phyloP scores from a whole-genome alignment of 2,329 filamentous ascomycete species.

The Ophiocordyceps camponoti-saundersi region DNA sequence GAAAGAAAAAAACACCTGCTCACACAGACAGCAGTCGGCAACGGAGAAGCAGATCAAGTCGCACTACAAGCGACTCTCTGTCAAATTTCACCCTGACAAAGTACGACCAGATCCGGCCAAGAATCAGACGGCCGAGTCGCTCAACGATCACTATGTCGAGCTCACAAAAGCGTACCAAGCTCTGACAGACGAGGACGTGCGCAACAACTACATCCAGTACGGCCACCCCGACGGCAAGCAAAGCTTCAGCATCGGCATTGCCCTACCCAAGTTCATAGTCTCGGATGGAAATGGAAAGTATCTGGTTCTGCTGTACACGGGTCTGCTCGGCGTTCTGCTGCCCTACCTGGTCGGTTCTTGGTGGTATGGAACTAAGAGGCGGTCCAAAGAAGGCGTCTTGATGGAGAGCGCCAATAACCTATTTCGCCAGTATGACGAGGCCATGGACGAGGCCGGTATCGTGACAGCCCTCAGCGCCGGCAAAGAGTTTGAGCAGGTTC shows the following conservation, averaged over 20 bases:
- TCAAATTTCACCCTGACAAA: conserved; percentile 89
- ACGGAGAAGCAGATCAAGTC: conserved; percentile 85
- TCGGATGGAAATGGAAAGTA: conserved; percentile 93
- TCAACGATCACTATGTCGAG: conserved; percentile 85
- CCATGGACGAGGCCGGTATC: conserved; percentile 64
- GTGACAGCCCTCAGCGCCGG: conserved; percentile 69
- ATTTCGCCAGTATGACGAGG: conserved; percentile 83
- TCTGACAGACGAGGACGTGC: conserved; percentile 88
- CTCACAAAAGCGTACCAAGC: conserved; percentile 97
- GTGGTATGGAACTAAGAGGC: conserved; percentile 94
- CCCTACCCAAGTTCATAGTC: conserved; percentile 81
- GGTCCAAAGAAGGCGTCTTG: conserved; percentile 85
- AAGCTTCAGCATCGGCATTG: conserved; percentile 94
- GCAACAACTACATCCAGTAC: conserved; percentile 92
- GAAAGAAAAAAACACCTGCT: neutral
- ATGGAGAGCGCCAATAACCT: conserved; percentile 89
- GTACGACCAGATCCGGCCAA: conserved; percentile 64
- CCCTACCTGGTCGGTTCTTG: conserved; percentile 90
- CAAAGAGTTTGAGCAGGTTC: conserved; percentile 63
- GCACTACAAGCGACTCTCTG: conserved; percentile 72
- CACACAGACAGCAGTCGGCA: conserved; percentile 36
- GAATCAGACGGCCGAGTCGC: conserved; percentile 72
- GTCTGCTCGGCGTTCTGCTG: conserved; percentile 73
- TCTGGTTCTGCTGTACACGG: conserved; percentile 75
- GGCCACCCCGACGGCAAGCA: conserved; percentile 97